A percentile compares a stretch with the other conserved stretches of the same genome.
Conservation (phyloP, 306 rosid species). For the Amphicarpaea edgeworthii region DNA sequence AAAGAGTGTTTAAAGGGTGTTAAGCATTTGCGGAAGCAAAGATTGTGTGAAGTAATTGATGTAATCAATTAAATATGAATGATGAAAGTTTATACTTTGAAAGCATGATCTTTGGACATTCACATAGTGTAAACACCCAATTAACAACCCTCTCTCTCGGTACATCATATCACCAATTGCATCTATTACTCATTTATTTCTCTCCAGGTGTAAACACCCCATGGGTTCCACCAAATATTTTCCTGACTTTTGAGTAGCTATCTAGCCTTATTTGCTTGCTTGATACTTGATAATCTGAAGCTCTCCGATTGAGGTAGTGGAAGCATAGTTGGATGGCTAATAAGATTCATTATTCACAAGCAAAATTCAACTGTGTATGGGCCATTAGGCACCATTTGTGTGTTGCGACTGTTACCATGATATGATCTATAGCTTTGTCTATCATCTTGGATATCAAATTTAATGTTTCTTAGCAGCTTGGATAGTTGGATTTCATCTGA, state of each 20-base stretch:
- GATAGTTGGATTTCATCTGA: neutral
- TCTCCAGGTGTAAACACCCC: neutral
- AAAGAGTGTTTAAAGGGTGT: neutral
- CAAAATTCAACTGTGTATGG: neutral
- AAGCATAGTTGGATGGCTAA: neutral
- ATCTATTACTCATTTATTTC: neutral
- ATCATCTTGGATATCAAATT: neutral
- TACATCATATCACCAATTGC: neutral
- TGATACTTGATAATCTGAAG: constrained; percentile 1
- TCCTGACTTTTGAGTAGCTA: neutral
- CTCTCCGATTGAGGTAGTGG: constrained; percentile 14
- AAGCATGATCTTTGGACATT: neutral
- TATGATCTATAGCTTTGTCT: neutral
- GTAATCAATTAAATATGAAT: neutral
- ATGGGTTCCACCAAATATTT: neutral
- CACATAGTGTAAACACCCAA: neutral
- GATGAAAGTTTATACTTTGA: neutral
- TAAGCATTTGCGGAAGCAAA: neutral
- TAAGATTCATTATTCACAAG: neutral
- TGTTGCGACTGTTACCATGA: neutral
- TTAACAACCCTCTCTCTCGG: neutral
- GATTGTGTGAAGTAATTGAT: constrained; percentile 13
- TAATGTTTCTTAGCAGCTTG: constrained; percentile 8
- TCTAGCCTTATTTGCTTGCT: neutral
- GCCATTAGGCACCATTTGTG: neutral